Evolutionary conservation across 1,139 yeast species (phyloP).

Genomic region (Zygosaccharomyces sapae): DNA sequence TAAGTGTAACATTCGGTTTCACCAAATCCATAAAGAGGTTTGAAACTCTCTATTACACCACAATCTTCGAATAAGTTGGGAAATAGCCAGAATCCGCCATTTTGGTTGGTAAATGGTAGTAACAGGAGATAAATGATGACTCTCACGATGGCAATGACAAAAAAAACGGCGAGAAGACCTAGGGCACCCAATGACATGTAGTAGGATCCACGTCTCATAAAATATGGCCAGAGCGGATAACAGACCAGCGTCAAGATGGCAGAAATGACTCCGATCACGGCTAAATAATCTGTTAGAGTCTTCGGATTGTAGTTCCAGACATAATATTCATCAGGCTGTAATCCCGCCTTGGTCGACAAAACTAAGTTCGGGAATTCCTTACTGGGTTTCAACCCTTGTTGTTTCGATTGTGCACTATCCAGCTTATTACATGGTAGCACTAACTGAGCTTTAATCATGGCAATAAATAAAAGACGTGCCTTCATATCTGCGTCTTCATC

Average conservation of each 20-base stretch:
- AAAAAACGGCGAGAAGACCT: conserved; percentile 70
- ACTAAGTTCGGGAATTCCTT: conserved; percentile 71
- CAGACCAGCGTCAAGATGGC: conserved; percentile 73
- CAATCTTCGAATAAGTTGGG: conserved; percentile 96
- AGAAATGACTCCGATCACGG: conserved; percentile 57
- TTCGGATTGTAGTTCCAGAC: conserved; percentile 85
- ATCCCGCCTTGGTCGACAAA: conserved; percentile 61
- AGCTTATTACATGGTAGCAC: conserved; percentile 71
- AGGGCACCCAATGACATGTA: conserved; percentile 75
- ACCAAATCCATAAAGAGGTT: conserved; percentile 86
- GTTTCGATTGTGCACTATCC: conserved; percentile 66
- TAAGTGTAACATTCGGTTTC: conserved; percentile 40
- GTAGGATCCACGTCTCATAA: conserved; percentile 90
- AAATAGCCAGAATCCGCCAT: conserved; percentile 86
- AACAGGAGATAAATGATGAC: conserved; percentile 60
- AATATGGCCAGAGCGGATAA: conserved; percentile 94
- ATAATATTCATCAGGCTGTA: conserved; percentile 75
- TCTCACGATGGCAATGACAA: conserved; percentile 75
- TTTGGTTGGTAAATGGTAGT: conserved; percentile 50
- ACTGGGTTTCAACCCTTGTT: conserved; percentile 60
- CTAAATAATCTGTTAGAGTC: conserved; percentile 60
- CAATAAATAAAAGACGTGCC: conserved; percentile 60
- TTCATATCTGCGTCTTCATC: conserved; percentile 40
- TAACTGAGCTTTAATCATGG: conserved; percentile 68
- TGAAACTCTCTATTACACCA: conserved; percentile 87